Base-by-base conservation (phyloP, 208 protist species). In the Leishmania lainsoni region DNA sequence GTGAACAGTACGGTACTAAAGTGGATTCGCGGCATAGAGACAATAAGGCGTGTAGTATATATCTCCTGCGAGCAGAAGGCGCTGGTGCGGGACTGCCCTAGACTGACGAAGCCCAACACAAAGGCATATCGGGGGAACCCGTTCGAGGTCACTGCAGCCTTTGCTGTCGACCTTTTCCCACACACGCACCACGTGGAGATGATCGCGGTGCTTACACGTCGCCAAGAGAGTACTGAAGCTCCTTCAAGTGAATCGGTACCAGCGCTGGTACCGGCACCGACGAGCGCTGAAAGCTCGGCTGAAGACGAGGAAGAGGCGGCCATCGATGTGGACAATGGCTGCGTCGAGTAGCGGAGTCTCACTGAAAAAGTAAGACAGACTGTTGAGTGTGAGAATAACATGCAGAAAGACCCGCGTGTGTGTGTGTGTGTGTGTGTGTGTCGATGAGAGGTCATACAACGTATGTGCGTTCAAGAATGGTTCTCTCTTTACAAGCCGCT, bases 141-240 rank as follows among this genome's bases (percentile, higher is more conserved):
- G 26, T 99, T 99, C 76, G 85, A 84, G 66, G 92, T 98, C 42
- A 90, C 93, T 4, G 89, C 91, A 61, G 87, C 87, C 39, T 96
- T 98, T 59, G 97, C 94, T 0, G 94, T 99, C 16, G 98, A 99
- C 82, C 85, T 99, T 45, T 99, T 99, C 80, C 98, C 98, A 10
- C 98, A 99, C 87, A 99, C 98, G 52, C 93, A 96, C 52, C 96
- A 99, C 80, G 91, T 95, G 35, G 98, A 99, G 89, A 94, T 99
- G 87, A 92, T 99, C 39, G 92, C 92, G 0, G 90, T 99, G 29
- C 88, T 99, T 65, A 91, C 94, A 59, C 89, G 96, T 73, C 80
- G 78, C 26, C 48, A 59, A n/a, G n/a, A 79, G 39, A 54, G 66
- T 2, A 75, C 72, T 4, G 77, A 5, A 1, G 26, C 45, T n/a